Base-by-base conservation (phyloP, 108 stramenopile species). In the Discostella pseudostelligera region DNA sequence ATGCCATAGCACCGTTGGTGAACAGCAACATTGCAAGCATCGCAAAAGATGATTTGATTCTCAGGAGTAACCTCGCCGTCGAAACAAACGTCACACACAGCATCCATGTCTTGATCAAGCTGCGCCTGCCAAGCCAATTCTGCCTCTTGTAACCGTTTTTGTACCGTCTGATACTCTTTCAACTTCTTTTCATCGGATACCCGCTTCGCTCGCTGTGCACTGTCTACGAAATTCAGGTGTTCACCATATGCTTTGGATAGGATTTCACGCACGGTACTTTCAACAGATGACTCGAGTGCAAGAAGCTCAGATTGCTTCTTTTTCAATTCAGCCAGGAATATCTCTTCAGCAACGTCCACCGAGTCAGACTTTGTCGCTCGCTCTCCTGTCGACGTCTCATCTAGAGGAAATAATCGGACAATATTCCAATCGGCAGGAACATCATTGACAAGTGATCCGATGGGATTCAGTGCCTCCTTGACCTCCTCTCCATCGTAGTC, bases 11-110 rank as follows among this genome's bases (percentile, higher is more conserved):
- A 96, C 10, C 67, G 50, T 71, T 96, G 94, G 49, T 96, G 94
- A 24, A 96, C 85, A 17, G 91, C 83, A 0, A 90, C 88, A 74
- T 96, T 85, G 70, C 94, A 96, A 9, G 87, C 74, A 42, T 96
- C 94, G 47, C 94, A 96, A 65, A 96, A 96, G 2, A 96, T 64
- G 62, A 96, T 96, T 72, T 91, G 90, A 62, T 96, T 95, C 9
- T 95, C 87, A 8, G 83, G 85, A 0, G 87, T 87, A 14, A 91
- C 88, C 70, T 95, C 93, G 16, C 93, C 93, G 69, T 95, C 93
- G 36, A 76, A 69, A 63, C 93, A 95, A 32, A 95, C 84, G 16
- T 79, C 83, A 71, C 93, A 95, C 21, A 89, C 87, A 7, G 93
- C 93, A 60, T 95, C 84, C 88, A 91, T 91, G 56, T 91, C 89